phyloP scores from a whole-genome alignment of 352 stramenopile species.

The Phytophthora meadii region DNA sequence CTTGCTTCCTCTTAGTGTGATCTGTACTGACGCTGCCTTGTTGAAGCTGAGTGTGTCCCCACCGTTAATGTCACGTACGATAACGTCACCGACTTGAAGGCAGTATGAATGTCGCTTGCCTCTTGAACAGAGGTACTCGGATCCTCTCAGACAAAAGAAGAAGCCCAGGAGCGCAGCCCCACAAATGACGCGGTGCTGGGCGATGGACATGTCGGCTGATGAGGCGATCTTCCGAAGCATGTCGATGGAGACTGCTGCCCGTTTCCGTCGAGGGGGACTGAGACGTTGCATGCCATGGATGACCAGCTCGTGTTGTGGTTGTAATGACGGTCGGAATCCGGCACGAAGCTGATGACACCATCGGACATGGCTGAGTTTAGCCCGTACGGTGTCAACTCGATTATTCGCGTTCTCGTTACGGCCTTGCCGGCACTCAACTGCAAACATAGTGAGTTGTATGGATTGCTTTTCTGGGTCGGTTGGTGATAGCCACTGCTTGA shows the following conservation, averaged over 20 bases:
- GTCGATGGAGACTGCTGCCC: conserved; percentile 2
- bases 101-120: conserved; percentile 13
- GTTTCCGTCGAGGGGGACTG: not conserved
- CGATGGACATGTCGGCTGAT: conserved; percentile 6
- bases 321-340: conserved; percentile 5
- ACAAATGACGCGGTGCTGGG: conserved; percentile 26
- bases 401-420: not conserved
- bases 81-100: conserved; percentile 10
- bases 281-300: conserved; percentile 15
- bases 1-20: not conserved
- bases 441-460: conserved; percentile 17
- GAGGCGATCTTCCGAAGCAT: not conserved
- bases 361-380: conserved; percentile 15
- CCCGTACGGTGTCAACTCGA: conserved; percentile 20
- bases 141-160: conserved; percentile 13
- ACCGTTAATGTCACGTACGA: not conserved
- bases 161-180: conserved; percentile 18
- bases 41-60: not conserved
- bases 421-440: conserved; percentile 4
- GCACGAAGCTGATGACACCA: conserved; percentile 4
- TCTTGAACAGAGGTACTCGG: conserved; percentile 5
- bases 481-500: not conserved
- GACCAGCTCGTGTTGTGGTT: conserved; percentile 11
- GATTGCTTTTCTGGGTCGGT: conserved; percentile 1
- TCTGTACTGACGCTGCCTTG: not conserved